These are phyloP conservation scores for Diaporthe vaccinii DNA, from an alignment of 2,329 filamentous ascomycete species.

Conservation along the genomic window DNA sequence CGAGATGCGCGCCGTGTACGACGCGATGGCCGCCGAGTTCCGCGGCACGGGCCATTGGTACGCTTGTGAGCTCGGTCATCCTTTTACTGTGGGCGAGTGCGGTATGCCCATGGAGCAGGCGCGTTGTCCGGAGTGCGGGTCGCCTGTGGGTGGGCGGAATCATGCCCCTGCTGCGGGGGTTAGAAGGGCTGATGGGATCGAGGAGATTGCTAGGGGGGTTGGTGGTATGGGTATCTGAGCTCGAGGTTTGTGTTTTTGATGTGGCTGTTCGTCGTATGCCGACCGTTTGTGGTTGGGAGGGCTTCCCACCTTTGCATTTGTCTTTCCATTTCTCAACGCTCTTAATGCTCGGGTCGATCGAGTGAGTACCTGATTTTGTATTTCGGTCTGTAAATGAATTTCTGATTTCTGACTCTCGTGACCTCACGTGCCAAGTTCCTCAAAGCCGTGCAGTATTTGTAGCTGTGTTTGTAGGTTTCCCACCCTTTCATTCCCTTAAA, in stretches of 20 bases:
- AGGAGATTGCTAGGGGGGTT: conserved; percentile 48
- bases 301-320: not conserved
- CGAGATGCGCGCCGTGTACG: conserved; percentile 64
- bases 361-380: not conserved
- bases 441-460: too few species aligned
- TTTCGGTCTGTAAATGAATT: too few species aligned
- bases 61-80: conserved; percentile 67
- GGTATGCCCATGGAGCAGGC: conserved; percentile 75
- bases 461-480: too few species aligned
- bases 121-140: conserved; percentile 73
- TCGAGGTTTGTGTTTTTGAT: too few species aligned
- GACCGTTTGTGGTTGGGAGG: not conserved
- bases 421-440: too few species aligned
- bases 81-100: conserved; percentile 76
- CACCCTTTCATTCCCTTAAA: too few species aligned
- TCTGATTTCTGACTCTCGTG: too few species aligned
- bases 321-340: not conserved
- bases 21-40: conserved; percentile 66
- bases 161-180: conserved; percentile 68
- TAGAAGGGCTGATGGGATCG: conserved; percentile 62
- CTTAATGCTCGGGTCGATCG: not conserved
- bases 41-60: conserved; percentile 73
- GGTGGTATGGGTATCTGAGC: not conserved
- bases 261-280: not conserved
- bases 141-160: conserved; percentile 66